phyloP scores from a whole-genome alignment of 352 stramenopile genomes.

The Phytophthora sp. region DNA sequence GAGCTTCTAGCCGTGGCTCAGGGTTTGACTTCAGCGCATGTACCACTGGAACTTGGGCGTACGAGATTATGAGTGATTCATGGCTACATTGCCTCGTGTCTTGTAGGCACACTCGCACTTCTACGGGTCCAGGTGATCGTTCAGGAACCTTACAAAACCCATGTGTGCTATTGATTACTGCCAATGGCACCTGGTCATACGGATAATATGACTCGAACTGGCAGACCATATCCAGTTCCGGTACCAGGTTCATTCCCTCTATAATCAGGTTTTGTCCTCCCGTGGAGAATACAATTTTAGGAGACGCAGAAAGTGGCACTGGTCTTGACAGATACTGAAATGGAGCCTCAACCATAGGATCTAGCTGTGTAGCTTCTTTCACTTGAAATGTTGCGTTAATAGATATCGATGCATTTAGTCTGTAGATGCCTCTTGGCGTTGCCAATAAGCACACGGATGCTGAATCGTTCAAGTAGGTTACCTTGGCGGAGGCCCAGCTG shows the following conservation, averaged over 20 bases:
- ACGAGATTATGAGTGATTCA: constrained; percentile 18
- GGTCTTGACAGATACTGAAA: constrained; percentile 30
- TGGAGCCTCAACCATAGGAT: constrained; percentile 29
- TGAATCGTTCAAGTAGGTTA: constrained; percentile 9
- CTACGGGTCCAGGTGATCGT: constrained; percentile 28
- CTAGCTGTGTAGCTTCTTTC: constrained; percentile 26
- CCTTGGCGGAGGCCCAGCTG: background rate
- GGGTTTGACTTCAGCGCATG: background rate
- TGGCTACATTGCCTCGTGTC: constrained; percentile 21
- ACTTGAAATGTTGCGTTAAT: constrained; percentile 23
- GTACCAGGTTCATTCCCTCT: constrained; percentile 9
- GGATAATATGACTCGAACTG: constrained; percentile 32
- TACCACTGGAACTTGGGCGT: constrained; percentile 15
- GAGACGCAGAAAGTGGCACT: constrained; percentile 3
- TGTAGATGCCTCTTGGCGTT: constrained; percentile 7
- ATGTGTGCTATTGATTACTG: constrained; percentile 32
- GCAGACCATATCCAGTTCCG: constrained; percentile 8
- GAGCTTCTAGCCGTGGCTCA: background rate
- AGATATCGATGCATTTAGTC: constrained; percentile 17
- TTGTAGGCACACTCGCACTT: constrained; percentile 40
- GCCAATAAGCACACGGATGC: constrained; percentile 9
- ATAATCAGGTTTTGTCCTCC: constrained; percentile 26
- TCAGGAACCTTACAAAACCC: constrained; percentile 39
- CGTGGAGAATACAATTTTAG: constrained; percentile 1
- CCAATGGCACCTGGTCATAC: constrained; percentile 24